Evolutionary conservation across 495 filamentous ascomycete genomes (phyloP), one percentile per base, ranked within the genome.

Genomic region (Haplographium delicatum): DNA sequence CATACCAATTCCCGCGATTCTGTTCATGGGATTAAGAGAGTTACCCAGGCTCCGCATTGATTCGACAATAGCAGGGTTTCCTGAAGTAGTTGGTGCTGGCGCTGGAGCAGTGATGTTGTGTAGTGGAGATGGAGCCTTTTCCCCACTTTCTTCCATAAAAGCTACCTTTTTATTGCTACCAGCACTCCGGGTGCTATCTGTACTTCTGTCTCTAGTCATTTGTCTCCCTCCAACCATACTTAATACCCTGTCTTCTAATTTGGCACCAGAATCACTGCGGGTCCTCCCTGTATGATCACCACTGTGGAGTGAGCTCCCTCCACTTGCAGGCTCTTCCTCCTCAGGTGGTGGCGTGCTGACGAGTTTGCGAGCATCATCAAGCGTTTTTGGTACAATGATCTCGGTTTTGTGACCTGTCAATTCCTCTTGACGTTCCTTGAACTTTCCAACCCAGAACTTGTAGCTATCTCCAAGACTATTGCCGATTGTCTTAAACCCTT

Each of bases 321-420:
- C 79, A 57, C 72, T 74, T 2, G 59, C 63, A 3, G 69, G 64
- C 59, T 68, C 73, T 30, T 83, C 78, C 19, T 81, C 80, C 30
- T 73, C 66, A 18, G 70, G 69, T 15, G 73, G 67, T n/a, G 86
- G 81, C 2, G 85, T 79, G 51, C 81, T 80, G 40, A 98, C 85
- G 9, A 98, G 76, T 63, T 85, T 89, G 35, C 90, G 79, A 19
- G 91, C 93, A 55, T 98, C 93, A 44, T 93, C 93, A 1, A 98
- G 70, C 6, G 93, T 97, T 53, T 88, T 89, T 10, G 93, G 93
- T 1, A 95, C 71, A 22, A 75, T 58, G 19, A 84, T 60, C 18
- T 72, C 68, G 40, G 70, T 65, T 38, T 68, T 68, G 33, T 70
- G 56, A n/a, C 62, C 64, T 9, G 50, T 46, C 18, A 41, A 35